Base-by-base conservation (phyloP, 495 filamentous ascomycete genomes). In the Penicillium longicatenatum region DNA sequence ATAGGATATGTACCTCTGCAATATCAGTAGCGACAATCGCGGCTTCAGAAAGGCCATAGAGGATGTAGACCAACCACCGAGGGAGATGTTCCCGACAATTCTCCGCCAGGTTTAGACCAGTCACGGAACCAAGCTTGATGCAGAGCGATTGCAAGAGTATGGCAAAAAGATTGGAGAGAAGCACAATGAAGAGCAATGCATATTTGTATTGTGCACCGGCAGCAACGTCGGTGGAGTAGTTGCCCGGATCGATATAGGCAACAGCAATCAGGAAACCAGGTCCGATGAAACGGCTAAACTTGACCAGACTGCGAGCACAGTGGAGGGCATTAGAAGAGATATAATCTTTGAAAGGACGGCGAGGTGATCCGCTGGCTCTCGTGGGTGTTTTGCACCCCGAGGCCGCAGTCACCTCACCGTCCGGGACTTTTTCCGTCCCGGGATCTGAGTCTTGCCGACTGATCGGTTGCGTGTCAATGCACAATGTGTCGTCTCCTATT, bases 21-120 rank as follows among this genome's bases (percentile, higher is more conserved):
- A 97, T 93, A 72, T 95, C 91, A 3, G 91, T 95, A 3, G 91
- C 91, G 59, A 95, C 85, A 65, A 95, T 93, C 50, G 91, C 90
- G 14, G 79, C 82, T 70, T 95, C 91, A 8, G 89, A 84, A 57
- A 95, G 78, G 41, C 87, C 67, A 66, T 93, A 95, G 16, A 93
- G 79, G 43, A 82, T 72, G 55, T 87, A 83, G 55, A 89, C 90
- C 39, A 94, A 63, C 90, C 90, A 93, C 62, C 73, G 78, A 1
- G 91, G 91, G 11, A 92, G 79, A 65, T 92, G 88, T 44, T 80
- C 86, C 52, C 84, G 83, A 66, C 88, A 92, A 55, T 89, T 89
- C 71, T 92, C 84, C 3, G 91, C 88, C 44, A 95, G 77, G 65
- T 93, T 90, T 57, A 92, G 72, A 29, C 91, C 91, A 14, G 89